Evolutionary conservation across 208 protist species (phyloP).

Genomic region (Crithidia bombi): DNA sequence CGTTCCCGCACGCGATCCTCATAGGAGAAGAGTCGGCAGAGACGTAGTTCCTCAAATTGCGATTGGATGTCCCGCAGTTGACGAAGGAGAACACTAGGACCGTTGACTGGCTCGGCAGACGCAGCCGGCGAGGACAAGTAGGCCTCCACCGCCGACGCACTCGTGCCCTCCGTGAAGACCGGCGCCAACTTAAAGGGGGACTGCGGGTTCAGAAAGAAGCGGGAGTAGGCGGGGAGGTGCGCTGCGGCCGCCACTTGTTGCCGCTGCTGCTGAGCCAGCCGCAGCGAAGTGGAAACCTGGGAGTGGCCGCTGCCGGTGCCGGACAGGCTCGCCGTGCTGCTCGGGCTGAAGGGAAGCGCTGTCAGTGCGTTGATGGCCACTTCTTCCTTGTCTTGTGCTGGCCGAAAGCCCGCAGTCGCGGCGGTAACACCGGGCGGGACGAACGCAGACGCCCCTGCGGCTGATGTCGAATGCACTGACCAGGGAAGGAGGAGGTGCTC

Average conservation of each 20-base stretch:
- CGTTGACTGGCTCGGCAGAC: constrained; percentile 7
- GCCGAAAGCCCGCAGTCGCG: not conserved
- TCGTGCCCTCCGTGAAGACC: not conserved
- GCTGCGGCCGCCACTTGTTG: constrained; percentile 15
- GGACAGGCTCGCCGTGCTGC: constrained; percentile 1
- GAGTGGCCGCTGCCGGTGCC: constrained; percentile 14
- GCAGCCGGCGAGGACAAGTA: constrained; percentile 1
- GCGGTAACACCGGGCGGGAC: not conserved
- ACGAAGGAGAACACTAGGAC: constrained; percentile 4
- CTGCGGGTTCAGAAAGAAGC: constrained; percentile 23
- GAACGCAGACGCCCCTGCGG: not conserved
- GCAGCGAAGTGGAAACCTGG: not conserved
- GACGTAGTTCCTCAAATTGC: constrained; percentile 19
- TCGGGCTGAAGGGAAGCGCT: not conserved
- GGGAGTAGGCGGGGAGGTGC: constrained; percentile 20
- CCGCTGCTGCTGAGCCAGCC: constrained; percentile 21
- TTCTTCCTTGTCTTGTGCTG: not conserved
- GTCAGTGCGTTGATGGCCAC: not conserved
- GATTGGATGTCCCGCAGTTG: constrained; percentile 22
- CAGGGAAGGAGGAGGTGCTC: constrained; percentile 30
- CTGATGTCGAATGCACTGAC: not conserved
- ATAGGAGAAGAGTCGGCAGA: constrained; percentile 23
- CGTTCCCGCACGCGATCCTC: constrained; percentile 17
- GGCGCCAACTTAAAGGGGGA: not conserved
- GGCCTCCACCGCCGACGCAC: not conserved